phyloP scores from a whole-genome alignment of 768 basidiomycete species.

The Russula sp. region DNA sequence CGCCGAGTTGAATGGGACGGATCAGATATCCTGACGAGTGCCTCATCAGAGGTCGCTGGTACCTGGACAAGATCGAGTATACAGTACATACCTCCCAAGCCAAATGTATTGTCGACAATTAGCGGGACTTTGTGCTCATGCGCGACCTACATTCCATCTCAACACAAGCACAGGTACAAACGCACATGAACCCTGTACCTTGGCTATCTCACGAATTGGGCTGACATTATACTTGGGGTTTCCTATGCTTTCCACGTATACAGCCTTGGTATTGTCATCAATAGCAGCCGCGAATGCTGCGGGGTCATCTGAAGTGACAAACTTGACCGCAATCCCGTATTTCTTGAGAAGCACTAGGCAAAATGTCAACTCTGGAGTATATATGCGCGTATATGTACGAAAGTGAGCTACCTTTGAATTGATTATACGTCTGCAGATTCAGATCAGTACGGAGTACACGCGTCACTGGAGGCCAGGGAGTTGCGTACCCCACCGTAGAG shows the following conservation, averaged over 20 bases:
- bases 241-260: conserved; percentile 72
- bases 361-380: not conserved
- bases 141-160: conserved; percentile 41
- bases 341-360: conserved; percentile 55
- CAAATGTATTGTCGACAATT: conserved; percentile 77
- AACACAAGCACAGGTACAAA: not conserved
- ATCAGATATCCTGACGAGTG: conserved; percentile 44
- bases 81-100: conserved; percentile 45
- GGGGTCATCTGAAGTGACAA: conserved; percentile 49
- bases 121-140: conserved; percentile 67
- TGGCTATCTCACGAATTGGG: conserved; percentile 61
- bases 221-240: conserved; percentile 67
- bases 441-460: not conserved
- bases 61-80: not conserved
- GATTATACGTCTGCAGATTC: conserved; percentile 51
- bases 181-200: conserved; percentile 33
- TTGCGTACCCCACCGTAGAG: conserved; percentile 60
- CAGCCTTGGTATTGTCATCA: conserved; percentile 69
- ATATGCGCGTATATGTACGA: not conserved
- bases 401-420: conserved; percentile 48
- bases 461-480: not conserved
- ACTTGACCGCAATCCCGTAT: conserved; percentile 58
- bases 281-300: conserved; percentile 58
- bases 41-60: not conserved
- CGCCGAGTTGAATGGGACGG: conserved; percentile 63